Conservation (phyloP, 1,139 yeast genomes). For the Candida sojae region DNA sequence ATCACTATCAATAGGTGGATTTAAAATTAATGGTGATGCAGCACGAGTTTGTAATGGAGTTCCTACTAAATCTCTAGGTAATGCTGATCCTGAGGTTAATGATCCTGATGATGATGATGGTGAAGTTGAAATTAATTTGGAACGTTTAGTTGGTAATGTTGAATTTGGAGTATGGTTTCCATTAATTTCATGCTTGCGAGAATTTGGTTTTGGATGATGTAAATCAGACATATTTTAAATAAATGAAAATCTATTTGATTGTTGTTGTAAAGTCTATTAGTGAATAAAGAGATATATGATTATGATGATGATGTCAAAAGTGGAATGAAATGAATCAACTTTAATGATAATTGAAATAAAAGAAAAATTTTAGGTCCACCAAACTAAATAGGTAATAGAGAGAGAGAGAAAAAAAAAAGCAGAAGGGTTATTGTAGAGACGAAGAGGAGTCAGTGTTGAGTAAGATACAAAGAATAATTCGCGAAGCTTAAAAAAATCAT, state of each 20-base stretch:
- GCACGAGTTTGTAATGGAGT: constrained; percentile 75
- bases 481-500: too few species aligned
- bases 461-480: neutral
- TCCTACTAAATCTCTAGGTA: constrained; percentile 11
- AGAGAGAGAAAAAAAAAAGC: too few species aligned
- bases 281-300: neutral
- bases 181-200: constrained; percentile 1
- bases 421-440: too few species aligned
- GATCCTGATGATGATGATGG: constrained; percentile 3
- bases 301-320: too few species aligned
- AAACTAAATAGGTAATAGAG: too few species aligned
- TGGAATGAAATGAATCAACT: too few species aligned
- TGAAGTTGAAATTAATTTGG: constrained; percentile 18
- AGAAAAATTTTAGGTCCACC: too few species aligned
- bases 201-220: neutral
- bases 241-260: neutral
- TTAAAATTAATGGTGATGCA: constrained; percentile 78
- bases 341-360: too few species aligned
- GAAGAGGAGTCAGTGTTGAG: too few species aligned
- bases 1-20: constrained; percentile 86
- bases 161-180: constrained; percentile 20
- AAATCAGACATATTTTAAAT: neutral
- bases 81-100: neutral
- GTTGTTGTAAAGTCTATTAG: neutral
- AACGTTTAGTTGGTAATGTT: constrained; percentile 25